A percentile compares a stretch with the other conserved stretches of the same genome.
These are phyloP conservation scores for Penicillium sp. DNA, from an alignment of 2,329 filamentous ascomycete genomes.

Conservation along the genomic window DNA sequence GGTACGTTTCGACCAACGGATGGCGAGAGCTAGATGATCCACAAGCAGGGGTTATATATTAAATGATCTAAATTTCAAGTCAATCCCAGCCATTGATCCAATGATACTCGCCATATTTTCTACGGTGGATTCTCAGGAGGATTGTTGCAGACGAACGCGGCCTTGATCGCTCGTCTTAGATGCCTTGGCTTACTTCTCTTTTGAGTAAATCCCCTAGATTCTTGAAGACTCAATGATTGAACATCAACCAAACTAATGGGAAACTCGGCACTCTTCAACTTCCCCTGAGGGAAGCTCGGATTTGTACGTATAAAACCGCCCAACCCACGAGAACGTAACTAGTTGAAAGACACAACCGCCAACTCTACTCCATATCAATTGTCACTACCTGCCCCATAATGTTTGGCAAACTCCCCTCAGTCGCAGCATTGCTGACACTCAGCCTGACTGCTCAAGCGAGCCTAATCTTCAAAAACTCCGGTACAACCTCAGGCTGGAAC, in stretches of 20 bases:
- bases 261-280: not conserved
- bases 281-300: not conserved
- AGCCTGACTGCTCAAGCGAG: slow-evolving; percentile 9
- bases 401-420: not conserved
- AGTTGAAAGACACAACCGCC: not conserved
- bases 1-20: not conserved
- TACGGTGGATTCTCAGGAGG: not conserved
- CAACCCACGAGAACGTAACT: not conserved
- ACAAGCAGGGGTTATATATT: not conserved
- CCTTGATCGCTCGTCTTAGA: not conserved
- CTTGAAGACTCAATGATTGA: not conserved
- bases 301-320: not conserved
- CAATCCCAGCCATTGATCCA: not conserved
- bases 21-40: not conserved
- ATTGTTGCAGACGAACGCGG: not conserved
- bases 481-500: slow-evolving; percentile 44
- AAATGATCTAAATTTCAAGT: not conserved
- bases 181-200: not conserved
- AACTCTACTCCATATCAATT: not conserved
- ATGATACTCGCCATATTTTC: not conserved
- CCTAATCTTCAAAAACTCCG: slow-evolving; percentile 23
- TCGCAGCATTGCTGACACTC: not conserved
- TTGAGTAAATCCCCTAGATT: not conserved
- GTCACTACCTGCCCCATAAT: not conserved
- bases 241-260: not conserved